Evolutionary conservation across 2,329 filamentous ascomycete species (phyloP).

Genomic region (Fusarium sambucinum): DNA sequence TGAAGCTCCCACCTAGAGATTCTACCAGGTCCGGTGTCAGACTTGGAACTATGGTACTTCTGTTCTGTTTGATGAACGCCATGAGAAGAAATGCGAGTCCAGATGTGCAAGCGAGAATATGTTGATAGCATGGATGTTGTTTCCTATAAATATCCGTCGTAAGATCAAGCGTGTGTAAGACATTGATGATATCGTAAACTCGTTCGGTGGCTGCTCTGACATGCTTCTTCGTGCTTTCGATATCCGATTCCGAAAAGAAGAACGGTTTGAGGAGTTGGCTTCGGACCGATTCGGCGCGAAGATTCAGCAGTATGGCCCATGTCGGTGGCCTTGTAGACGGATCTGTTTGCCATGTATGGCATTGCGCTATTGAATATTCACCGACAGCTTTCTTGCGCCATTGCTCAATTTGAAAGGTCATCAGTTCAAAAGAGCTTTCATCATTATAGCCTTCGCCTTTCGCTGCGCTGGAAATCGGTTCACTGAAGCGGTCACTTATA

Average conservation of each 20-base stretch:
- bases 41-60: slow-evolving; percentile 14
- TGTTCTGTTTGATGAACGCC: slow-evolving; percentile 36
- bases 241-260: slow-evolving; percentile 34
- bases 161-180: slow-evolving; percentile 15
- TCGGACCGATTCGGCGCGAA: slow-evolving; percentile 31
- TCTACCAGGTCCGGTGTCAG: slow-evolving; percentile 20
- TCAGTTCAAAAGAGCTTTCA: slow-evolving; percentile 46
- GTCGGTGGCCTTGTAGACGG: slow-evolving; percentile 25
- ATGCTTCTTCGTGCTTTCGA: slow-evolving; percentile 28
- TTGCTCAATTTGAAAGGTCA: slow-evolving; percentile 49
- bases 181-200: slow-evolving; percentile 29
- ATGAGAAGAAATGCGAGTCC: slow-evolving; percentile 28
- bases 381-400: slow-evolving; percentile 46
- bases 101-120: slow-evolving; percentile 25
- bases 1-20: slow-evolving; percentile 25
- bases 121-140: slow-evolving; percentile 32
- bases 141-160: slow-evolving; percentile 30
- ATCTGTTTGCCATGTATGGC: slow-evolving; percentile 17
- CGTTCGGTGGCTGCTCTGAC: slow-evolving; percentile 24
- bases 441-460: slow-evolving; percentile 41
- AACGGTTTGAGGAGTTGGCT: slow-evolving; percentile 29
- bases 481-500: slow-evolving; percentile 30
- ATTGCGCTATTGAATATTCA: slow-evolving; percentile 16
- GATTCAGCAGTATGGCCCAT: slow-evolving; percentile 26
- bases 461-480: slow-evolving; percentile 21